Evolutionary conservation across 2,329 filamentous ascomycete genomes (phyloP), one percentile per base, ranked within the genome.

Genomic region (Colletotrichum trifolii): DNA sequence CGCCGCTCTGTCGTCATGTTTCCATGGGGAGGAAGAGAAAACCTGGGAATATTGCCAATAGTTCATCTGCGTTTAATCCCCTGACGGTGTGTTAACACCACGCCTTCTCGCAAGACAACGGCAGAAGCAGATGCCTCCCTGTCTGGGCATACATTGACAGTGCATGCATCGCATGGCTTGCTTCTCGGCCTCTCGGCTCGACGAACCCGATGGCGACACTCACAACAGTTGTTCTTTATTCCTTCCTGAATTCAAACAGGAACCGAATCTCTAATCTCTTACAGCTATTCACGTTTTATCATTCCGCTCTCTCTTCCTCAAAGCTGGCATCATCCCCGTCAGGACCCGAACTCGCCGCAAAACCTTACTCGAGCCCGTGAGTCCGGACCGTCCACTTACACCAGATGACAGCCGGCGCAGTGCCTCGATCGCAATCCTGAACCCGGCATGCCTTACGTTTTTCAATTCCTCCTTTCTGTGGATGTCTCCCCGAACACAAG

Each of bases 131-230:
- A 47, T 33, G 45, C 45, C 45, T 13, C 8, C 45, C 8, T 8
- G 45, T 10, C 42, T 40, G 38, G 43, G 43, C 9, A 38, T 38
- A 25, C 50, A 56, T 47, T 33, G 43, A 56, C 9, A 15, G 38
- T 52, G 43, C 55, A 60, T 64, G 60, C 60, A 60, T 54, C 38
- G 48, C 60, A 49, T 60, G 56, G 60, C 56, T 62, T 40, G 34
- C 45, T 25, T 50, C 39, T 65, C 57, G 62, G 46, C 47, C 35
- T 17, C 39, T 52, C 62, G 62, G 50, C 57, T 36, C 46, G 40
- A 10, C 13, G 45, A 25, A 25, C 25, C 25, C 25, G 25, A 25
- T 25, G 25, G 25, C 25, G 25, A 25, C 4, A 25, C 25, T 25
- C 25, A 25, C 25, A 25, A 25, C 25, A 25, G 4, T 25, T 25